Percentiles rank a stretch among this genome's conserved stretches.
phyloP scores from a whole-genome alignment of 2,329 filamentous ascomycete genomes.

The Colletotrichum tabaci region DNA sequence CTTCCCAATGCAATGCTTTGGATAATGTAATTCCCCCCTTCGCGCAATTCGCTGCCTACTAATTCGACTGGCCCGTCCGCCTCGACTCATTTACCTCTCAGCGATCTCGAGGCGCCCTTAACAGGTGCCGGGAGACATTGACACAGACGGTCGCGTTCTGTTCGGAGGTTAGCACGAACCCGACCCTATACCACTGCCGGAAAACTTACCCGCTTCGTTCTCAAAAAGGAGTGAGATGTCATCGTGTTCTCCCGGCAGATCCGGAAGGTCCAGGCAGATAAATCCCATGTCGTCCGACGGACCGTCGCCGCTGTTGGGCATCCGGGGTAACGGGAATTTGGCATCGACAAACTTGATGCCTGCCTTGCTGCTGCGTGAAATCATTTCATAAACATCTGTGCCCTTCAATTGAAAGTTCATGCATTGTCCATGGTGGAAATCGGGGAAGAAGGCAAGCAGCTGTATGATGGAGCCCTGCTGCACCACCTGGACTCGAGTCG shows the following conservation, averaged over 20 bases:
- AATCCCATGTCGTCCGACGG: slow-evolving; percentile 77
- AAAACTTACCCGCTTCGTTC: slow-evolving; percentile 77
- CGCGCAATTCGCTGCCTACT: slow-evolving; percentile 10
- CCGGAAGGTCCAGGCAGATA: slow-evolving; percentile 87
- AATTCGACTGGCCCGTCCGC: slow-evolving; percentile 21
- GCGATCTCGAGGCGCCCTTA: slow-evolving; percentile 61
- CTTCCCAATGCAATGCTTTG: slow-evolving; percentile 33
- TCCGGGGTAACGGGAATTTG: slow-evolving; percentile 86
- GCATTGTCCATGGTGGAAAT: slow-evolving; percentile 87
- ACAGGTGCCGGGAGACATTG: slow-evolving; percentile 70
- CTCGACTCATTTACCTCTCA: slow-evolving; percentile 38
- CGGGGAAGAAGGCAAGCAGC: slow-evolving; percentile 88
- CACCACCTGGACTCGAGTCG: slow-evolving; percentile 85
- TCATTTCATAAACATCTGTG: slow-evolving; percentile 85
- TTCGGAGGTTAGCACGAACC: slow-evolving; percentile 15
- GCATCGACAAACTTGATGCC: slow-evolving; percentile 88
- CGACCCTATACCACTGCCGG: slow-evolving; percentile 8
- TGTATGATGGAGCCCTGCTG: slow-evolving; percentile 82
- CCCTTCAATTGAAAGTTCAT: slow-evolving; percentile 91
- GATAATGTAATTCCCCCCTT: slow-evolving; percentile 15
- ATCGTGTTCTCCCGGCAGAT: slow-evolving; percentile 93
- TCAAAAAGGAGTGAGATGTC: slow-evolving; percentile 92
- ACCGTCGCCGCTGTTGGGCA: slow-evolving; percentile 65
- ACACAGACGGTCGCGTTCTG: slow-evolving; percentile 70
- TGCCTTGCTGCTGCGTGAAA: slow-evolving; percentile 75